Conservation (phyloP, 169 alveolate genomes). For the Pseudocohnilembus persalinus region DNA sequence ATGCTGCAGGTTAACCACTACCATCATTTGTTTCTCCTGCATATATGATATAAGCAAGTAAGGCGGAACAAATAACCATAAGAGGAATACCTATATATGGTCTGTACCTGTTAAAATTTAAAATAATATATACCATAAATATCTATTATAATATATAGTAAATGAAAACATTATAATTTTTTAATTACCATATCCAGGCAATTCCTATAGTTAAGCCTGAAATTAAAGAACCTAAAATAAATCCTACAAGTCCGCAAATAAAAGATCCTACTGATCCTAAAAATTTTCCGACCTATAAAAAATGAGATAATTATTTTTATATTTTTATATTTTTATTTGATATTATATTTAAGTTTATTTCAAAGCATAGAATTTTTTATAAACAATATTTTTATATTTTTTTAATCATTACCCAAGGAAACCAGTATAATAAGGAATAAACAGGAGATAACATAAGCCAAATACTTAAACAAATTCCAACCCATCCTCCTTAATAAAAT, state of each 20-base stretch:
- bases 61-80: neutral
- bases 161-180: no score
- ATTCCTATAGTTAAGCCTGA: neutral
- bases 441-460: neutral
- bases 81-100: neutral
- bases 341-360: no score
- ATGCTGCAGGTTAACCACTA: no score
- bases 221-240: neutral
- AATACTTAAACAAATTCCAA: neutral
- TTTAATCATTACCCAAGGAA: neutral
- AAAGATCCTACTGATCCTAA: neutral
- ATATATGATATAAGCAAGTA: neutral
- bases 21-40: no score
- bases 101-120: neutral
- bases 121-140: no score
- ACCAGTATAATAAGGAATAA: neutral
- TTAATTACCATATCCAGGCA: neutral
- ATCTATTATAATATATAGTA: no score
- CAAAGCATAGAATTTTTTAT: neutral
- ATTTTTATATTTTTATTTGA: no score
- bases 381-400: no score
- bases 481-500: neutral
- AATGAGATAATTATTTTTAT: no score
- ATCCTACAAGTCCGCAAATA: neutral
- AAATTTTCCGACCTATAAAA: neutral